A percentile compares a stretch with the other conserved stretches of the same genome.
Evolutionary conservation across 345 rosid genomes (phyloP).

Genomic region (Camelina neglecta): DNA sequence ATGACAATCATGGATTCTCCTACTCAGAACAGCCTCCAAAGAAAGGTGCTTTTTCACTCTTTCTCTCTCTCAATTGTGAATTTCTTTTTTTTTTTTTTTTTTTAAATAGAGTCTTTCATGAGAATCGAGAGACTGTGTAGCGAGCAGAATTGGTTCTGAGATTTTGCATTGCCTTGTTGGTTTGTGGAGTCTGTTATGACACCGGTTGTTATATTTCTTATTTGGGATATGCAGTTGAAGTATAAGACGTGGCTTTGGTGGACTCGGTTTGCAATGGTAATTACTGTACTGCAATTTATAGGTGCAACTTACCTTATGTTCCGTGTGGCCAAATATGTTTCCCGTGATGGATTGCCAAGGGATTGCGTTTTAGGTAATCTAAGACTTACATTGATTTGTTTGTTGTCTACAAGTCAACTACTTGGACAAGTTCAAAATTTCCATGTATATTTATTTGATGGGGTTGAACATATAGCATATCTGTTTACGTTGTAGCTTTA

Average conservation of each 20-base stretch:
- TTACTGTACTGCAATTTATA: constrained; percentile 66
- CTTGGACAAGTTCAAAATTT: constrained; percentile 11
- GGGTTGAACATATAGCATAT: not conserved
- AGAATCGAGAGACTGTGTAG: not conserved
- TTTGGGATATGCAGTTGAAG: constrained; percentile 54
- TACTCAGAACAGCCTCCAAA: constrained; percentile 50
- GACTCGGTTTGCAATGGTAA: constrained; percentile 63
- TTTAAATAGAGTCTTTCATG: too few relatives aligned
- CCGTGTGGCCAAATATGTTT: constrained; percentile 52
- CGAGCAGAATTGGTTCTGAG: not conserved
- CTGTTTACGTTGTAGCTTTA: not conserved
- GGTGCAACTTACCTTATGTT: constrained; percentile 69
- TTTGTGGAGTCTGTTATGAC: constrained; percentile 12
- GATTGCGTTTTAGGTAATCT: constrained; percentile 65
- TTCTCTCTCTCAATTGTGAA: constrained; percentile 1
- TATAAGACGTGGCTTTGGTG: constrained; percentile 89
- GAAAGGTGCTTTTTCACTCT: constrained; percentile 57
- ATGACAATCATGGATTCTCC: constrained; percentile 60
- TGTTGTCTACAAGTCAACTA: constrained; percentile 1
- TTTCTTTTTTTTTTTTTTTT: too few relatives aligned
- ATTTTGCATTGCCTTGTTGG: not conserved
- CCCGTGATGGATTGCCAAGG: constrained; percentile 52
- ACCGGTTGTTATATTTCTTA: not conserved
- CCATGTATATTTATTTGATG: not conserved
- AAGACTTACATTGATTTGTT: constrained; percentile 23